Base-by-base conservation (phyloP, 192 early-diverging fungal species). In the Entomortierella beljakovae region DNA sequence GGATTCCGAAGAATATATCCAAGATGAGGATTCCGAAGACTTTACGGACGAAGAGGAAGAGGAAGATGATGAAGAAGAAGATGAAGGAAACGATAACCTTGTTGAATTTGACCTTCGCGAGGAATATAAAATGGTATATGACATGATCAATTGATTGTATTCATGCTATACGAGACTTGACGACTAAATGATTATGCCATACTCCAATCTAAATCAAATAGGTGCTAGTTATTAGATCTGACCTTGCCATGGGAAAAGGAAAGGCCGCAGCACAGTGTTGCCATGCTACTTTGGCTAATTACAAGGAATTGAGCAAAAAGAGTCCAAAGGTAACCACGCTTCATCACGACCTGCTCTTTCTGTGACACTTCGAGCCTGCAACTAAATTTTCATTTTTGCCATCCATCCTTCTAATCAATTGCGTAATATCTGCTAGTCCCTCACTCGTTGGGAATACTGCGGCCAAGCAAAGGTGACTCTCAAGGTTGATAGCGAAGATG, bases 201-300 rank as follows among this genome's bases (percentile, higher is more conserved):
- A 6, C 13, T 40, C 37, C 37, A 6, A 6, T 13, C 37, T 13
- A 40, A 40, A 40, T n/a, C n/a, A 40, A 40, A 40, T 40, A 88
- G 90, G 92, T 94, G 20, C 88, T 97, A 13, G 81, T 96, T 4
- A 86, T 99, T 9, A 90, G 96, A 26, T 94, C 89, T 1, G 97
- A 99, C 75, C 82, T 99, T 29, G 92, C 89, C 34, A 99, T 99
- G 97, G 88, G 86, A 23, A 97, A 97, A 74, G 97, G 97, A 32
- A 99, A 99, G 71, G 88, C 93, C 22, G 95, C 95, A 1, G 95
- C 97, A 15, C 96, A 98, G 85, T 99, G 96, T 77, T 92, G 92
- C 49, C 97, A 99, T 79, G 96, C 97, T 10, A 91, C 95, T 1
- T 82, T 99, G 33, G 95, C 92, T 9, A 91, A 90, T 77, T 94